These are phyloP conservation scores for Epichloe typhina DNA, from an alignment of 2,329 filamentous ascomycete species.

Conservation along the genomic window DNA sequence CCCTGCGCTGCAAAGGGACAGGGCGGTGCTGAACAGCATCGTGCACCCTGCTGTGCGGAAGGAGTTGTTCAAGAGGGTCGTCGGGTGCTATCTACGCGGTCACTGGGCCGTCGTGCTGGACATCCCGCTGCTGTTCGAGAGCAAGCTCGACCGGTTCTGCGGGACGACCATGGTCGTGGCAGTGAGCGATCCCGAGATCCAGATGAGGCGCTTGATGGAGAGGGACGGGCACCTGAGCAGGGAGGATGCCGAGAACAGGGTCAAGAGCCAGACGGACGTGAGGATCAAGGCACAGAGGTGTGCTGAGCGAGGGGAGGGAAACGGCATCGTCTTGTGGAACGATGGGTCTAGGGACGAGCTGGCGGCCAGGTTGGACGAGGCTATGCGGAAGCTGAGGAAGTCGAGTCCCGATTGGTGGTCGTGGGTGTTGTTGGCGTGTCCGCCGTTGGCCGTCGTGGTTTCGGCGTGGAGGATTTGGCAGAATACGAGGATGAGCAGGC, in stretches of 20 bases:
- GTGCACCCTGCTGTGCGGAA: constrained; percentile 81
- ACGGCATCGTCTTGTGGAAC: constrained; percentile 82
- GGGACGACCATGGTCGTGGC: constrained; percentile 79
- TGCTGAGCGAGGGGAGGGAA: constrained; percentile 47
- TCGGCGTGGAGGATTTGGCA: constrained; percentile 60
- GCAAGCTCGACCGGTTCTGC: constrained; percentile 71
- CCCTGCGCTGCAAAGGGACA: constrained; percentile 55
- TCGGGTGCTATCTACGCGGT: constrained; percentile 61
- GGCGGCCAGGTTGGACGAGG: constrained; percentile 49
- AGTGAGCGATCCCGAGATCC: constrained; percentile 63
- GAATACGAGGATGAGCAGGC: constrained; percentile 56
- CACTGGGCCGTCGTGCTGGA: constrained; percentile 86
- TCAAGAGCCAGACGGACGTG: constrained; percentile 78
- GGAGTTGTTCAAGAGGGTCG: constrained; percentile 65
- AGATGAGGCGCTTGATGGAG: constrained; percentile 65
- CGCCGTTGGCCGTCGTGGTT: constrained; percentile 57
- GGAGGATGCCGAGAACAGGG: constrained; percentile 81
- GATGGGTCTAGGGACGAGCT: constrained; percentile 63
- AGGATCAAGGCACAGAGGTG: constrained; percentile 68
- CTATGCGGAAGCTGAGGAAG: constrained; percentile 48
- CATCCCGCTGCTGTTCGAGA: constrained; percentile 85
- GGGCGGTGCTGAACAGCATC: constrained; percentile 71
- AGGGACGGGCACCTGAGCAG: constrained; percentile 65
- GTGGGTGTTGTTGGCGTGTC: constrained; percentile 54
- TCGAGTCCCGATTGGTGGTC: constrained; percentile 74